A percentile compares a stretch with the other conserved stretches of the same genome.
These are phyloP conservation scores for Cryphonectria naterciae DNA, from an alignment of 2,329 filamentous ascomycete genomes.

Conservation along the genomic window DNA sequence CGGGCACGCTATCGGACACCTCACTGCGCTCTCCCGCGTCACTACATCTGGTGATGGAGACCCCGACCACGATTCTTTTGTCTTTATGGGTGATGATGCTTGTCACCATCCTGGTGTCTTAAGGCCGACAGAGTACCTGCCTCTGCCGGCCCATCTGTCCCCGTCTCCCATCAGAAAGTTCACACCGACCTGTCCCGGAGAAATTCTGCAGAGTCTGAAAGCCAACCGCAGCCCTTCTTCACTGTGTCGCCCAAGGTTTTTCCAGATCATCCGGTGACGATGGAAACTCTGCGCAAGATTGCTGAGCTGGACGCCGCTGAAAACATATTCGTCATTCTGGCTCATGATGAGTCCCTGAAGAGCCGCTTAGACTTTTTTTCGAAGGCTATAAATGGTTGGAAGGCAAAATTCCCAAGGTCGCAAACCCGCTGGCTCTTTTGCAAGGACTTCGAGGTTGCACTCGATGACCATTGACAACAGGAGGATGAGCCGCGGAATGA, in stretches of 20 bases:
- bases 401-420: not conserved
- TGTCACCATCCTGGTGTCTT: conserved; percentile 41
- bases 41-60: conserved; percentile 20
- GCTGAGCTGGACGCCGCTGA: conserved; percentile 1
- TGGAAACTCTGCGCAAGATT: conserved; percentile 11
- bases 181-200: not conserved
- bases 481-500: no score
- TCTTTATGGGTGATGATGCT: conserved; percentile 33
- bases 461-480: no score
- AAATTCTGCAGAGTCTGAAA: not conserved
- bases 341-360: conserved; percentile 5
- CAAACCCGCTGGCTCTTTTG: conserved; percentile 8
- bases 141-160: conserved; percentile 36
- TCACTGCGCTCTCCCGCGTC: conserved; percentile 20
- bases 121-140: conserved; percentile 40
- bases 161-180: no score
- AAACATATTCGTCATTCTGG: conserved; percentile 5
- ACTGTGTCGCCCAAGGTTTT: conserved; percentile 5
- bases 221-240: conserved; percentile 1
- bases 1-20: conserved; percentile 33
- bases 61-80: conserved; percentile 32
- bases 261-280: not conserved
- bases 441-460: not conserved
- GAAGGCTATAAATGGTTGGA: not conserved
- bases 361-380: conserved; percentile 4